phyloP scores from a whole-genome alignment of 352 stramenopile genomes.

The Pythium chondricola region DNA sequence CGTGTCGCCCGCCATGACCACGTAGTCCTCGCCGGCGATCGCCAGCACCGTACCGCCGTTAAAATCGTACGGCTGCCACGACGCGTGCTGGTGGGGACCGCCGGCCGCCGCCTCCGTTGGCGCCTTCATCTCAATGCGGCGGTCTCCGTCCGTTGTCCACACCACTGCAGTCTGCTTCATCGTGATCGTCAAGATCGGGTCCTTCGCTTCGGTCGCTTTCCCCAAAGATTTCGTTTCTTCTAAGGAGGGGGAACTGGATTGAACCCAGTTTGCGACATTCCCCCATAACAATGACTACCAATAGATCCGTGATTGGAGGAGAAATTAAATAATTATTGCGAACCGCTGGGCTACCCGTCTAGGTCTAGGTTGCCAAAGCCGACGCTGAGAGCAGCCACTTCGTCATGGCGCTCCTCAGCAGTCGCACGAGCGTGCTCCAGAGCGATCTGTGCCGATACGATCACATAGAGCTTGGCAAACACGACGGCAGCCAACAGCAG shows the following conservation, averaged over 20 bases:
- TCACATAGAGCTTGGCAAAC: constrained; percentile 19
- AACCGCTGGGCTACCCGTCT: no score
- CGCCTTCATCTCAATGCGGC: constrained; percentile 30
- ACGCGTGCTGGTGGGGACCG: constrained; percentile 31
- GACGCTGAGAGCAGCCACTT: constrained; percentile 4
- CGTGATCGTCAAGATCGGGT: not conserved
- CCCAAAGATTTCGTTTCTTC: constrained; percentile 6
- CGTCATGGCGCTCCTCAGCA: not conserved
- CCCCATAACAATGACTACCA: no score
- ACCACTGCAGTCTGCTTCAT: constrained; percentile 46
- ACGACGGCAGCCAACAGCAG: constrained; percentile 68
- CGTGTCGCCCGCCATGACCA: constrained; percentile 95
- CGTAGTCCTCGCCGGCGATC: constrained; percentile 94
- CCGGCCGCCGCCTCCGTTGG: constrained; percentile 19
- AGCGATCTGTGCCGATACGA: constrained; percentile 7
- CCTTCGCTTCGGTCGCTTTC: constrained; percentile 8
- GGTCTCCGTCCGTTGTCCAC: constrained; percentile 61
- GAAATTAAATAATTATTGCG: no score
- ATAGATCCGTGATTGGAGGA: no score
- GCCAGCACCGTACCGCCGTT: constrained; percentile 86
- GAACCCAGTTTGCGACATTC: not conserved
- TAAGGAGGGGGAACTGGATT: constrained; percentile 11
- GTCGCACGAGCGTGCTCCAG: not conserved
- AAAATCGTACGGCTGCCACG: constrained; percentile 83
- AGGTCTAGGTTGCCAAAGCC: constrained; percentile 11